Conservation (phyloP, 768 basidiomycete species). For the Dioszegia hungarica region DNA sequence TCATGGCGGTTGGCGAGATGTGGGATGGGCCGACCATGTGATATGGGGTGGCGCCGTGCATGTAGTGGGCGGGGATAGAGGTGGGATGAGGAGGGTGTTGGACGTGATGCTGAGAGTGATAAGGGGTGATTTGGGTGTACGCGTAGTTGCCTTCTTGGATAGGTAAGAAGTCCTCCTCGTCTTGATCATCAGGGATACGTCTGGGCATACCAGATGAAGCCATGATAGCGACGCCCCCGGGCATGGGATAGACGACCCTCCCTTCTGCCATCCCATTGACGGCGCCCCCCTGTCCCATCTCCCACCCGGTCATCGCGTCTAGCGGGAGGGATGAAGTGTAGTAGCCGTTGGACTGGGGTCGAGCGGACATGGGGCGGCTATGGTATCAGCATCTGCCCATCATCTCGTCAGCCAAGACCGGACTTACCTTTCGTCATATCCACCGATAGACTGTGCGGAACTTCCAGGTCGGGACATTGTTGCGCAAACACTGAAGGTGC, state of each 20-base stretch:
- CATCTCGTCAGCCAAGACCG: too few relatives aligned
- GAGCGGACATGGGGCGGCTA: too few relatives aligned
- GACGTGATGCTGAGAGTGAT: not conserved
- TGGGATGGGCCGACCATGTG: not conserved
- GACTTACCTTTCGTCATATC: slow-evolving; percentile 1
- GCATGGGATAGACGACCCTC: not conserved
- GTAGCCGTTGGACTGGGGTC: too few relatives aligned
- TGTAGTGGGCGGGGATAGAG: too few relatives aligned
- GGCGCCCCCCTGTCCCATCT: not conserved
- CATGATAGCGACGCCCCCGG: not conserved
- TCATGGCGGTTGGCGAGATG: slow-evolving; percentile 1
- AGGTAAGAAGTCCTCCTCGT: slow-evolving; percentile 3
- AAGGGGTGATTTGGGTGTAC: slow-evolving; percentile 1
- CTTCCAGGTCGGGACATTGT: slow-evolving; percentile 8
- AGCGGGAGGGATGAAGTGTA: too few relatives aligned
- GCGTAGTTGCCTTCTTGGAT: not conserved
- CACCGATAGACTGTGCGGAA: not conserved
- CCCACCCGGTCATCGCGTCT: not conserved
- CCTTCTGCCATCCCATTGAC: not conserved
- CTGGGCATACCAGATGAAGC: not conserved
- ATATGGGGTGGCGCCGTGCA: too few relatives aligned
- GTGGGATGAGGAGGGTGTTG: not conserved
- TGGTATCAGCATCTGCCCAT: too few relatives aligned
- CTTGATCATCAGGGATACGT: not conserved
- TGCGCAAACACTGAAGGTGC: not conserved